Conservation (phyloP, 345 rosid genomes). For the Raphanus raphanistrum region DNA sequence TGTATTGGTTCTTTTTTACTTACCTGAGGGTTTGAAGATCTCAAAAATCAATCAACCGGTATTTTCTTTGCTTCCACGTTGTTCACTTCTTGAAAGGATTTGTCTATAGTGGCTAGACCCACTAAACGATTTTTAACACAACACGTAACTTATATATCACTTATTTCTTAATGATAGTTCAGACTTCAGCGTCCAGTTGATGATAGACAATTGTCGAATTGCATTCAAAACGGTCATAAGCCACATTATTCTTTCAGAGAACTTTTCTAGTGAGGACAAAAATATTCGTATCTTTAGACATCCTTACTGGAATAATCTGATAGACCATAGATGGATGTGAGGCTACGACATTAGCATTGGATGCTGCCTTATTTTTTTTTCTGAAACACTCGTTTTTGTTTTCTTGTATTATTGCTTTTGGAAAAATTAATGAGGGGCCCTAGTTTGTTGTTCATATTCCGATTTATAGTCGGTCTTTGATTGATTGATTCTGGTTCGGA, state of each 20-base stretch:
- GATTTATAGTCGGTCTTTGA: background rate
- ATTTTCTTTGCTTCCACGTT: no score
- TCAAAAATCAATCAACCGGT: no score
- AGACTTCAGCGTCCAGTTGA: background rate
- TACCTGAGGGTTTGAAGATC: no score
- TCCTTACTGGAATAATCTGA: background rate
- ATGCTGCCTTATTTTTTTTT: background rate
- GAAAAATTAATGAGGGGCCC: background rate
- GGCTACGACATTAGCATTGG: background rate
- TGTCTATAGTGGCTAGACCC: background rate
- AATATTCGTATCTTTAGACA: background rate
- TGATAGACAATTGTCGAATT: background rate
- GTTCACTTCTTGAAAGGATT: no score
- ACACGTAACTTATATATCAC: background rate
- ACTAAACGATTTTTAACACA: background rate
- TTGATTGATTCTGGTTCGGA: background rate
- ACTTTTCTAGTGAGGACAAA: background rate
- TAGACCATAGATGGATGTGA: background rate
- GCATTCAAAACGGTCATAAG: background rate
- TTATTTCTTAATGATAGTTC: background rate
- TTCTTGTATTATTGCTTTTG: background rate
- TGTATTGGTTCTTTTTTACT: no score
- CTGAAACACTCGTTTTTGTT: background rate
- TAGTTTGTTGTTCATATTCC: background rate
- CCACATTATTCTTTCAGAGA: background rate